Base-by-base conservation (phyloP, 2,329 filamentous ascomycete species). In the Aplosporella prunicola region DNA sequence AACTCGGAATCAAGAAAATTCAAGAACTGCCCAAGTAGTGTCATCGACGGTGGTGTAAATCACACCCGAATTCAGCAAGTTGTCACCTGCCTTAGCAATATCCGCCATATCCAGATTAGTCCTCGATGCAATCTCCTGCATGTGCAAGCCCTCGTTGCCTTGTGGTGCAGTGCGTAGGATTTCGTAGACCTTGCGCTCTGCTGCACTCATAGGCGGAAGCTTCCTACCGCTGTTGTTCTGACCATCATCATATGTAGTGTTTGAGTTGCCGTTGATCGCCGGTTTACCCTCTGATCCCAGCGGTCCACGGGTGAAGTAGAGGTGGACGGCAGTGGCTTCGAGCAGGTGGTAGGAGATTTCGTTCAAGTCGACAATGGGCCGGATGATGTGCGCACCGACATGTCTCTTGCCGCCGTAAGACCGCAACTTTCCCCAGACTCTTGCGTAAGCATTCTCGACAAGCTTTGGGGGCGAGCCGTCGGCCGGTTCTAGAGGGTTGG, bases 1-100 rank as follows among this genome's bases (percentile, higher is more conserved):
- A n/a, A n/a, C n/a, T 57, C n/a, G n/a, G n/a, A n/a, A n/a, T n/a
- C n/a, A n/a, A n/a, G n/a, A 79, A 45, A 71, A 75, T 42, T 93
- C 84, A 43, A 95, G 66, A 45, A 93, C 68, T 28, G 86, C 85
- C 80, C 84, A 96, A 1, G 89, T 96, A 60, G 84, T 74, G 52
- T 96, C 89, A 61, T 96, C 87, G 40, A 93, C 73, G 8, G 93
- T 98, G 18, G 86, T 85, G 63, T 86, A 98, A 46, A 94, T 84
- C 49, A 85, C 56, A 20, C 87, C 85, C 39, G 75, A 63, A 2
- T 68, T 68, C 28, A 86, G 61, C 52, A 98, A 61, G 61, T 96
- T 87, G 50, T 94, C 85, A 8, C 82, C 77, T n/a, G 78, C 88
- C 35, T 72, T 75, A 48, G 79, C 66, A 10, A 91, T 82, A 30